Conservation (phyloP, 164 flowering plant species). For the Vitis labrusca region DNA sequence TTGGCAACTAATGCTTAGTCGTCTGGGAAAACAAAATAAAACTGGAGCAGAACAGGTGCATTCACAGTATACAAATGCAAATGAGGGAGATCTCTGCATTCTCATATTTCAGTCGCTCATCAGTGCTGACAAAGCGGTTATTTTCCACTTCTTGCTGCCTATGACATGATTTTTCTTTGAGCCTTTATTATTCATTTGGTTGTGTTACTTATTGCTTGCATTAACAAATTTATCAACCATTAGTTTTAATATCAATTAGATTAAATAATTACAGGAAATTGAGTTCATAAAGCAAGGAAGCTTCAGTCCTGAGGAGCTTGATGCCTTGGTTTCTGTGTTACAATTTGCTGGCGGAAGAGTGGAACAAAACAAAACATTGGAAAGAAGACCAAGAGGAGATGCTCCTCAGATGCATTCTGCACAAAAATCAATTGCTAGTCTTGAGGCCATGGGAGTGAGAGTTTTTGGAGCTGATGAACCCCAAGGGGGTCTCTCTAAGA, state of each 20-base stretch:
- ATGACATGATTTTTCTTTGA: conserved; percentile 1
- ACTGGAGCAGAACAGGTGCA: conserved; percentile 19
- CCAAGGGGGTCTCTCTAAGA: conserved; percentile 17
- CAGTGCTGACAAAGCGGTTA: conserved; percentile 69
- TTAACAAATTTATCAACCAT: not conserved
- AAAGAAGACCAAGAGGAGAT: conserved; percentile 44
- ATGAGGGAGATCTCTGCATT: conserved; percentile 57
- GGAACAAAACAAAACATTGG: conserved; percentile 31
- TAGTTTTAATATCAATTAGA: not conserved
- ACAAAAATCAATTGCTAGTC: conserved; percentile 57
- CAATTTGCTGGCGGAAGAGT: conserved; percentile 57
- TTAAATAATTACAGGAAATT: conserved; percentile 64
- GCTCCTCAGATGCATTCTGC: conserved; percentile 30
- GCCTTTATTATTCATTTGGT: not conserved
- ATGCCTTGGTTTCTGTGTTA: conserved; percentile 71
- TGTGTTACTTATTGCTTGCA: too few relatives aligned
- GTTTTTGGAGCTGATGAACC: conserved; percentile 71
- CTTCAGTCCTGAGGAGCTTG: conserved; percentile 74
- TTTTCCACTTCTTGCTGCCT: conserved; percentile 12
- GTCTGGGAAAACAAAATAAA: conserved; percentile 37
- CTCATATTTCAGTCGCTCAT: conserved; percentile 77
- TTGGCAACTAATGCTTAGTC: conserved; percentile 77
- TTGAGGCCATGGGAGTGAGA: conserved; percentile 88
- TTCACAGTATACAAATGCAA: conserved; percentile 20
- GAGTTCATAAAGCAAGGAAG: conserved; percentile 87